These are phyloP conservation scores for Sicyos baderoa DNA, from an alignment of 306 rosid genomes.

Conservation along the genomic window DNA sequence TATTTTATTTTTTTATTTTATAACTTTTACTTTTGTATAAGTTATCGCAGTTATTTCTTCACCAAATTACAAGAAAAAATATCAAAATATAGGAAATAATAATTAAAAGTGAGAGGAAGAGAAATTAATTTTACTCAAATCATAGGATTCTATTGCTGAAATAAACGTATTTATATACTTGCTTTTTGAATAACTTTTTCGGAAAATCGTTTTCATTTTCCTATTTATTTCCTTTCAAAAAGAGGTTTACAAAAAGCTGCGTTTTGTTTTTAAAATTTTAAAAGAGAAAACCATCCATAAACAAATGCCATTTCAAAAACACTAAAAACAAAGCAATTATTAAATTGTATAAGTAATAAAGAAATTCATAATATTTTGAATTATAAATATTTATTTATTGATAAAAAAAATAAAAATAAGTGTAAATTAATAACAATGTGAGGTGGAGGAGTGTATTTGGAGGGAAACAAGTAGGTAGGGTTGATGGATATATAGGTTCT, in stretches of 20 bases:
- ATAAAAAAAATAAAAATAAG: too few species aligned
- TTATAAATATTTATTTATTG: too few species aligned
- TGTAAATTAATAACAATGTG: too few species aligned
- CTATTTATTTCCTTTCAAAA: background rate
- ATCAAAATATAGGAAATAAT: background rate
- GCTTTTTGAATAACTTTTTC: background rate
- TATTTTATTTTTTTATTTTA: too few species aligned
- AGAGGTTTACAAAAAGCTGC: background rate
- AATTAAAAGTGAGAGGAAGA: background rate
- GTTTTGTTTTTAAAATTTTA: background rate
- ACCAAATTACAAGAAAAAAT: background rate
- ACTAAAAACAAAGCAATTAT: too few species aligned
- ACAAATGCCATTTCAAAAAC: too few species aligned
- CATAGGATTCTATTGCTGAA: background rate
- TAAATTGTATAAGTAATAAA: too few species aligned
- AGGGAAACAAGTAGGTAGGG: slow-evolving; percentile 45
- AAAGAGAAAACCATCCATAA: background rate
- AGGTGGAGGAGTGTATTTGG: background rate
- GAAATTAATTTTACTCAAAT: background rate
- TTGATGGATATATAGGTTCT: slow-evolving; percentile 41
- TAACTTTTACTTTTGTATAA: background rate
- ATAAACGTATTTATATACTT: background rate
- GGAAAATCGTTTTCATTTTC: background rate
- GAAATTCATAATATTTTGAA: too few species aligned
- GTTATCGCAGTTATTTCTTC: background rate